Base-by-base conservation (phyloP, 2,329 filamentous ascomycete species). In the Arachnopeziza araneosa region DNA sequence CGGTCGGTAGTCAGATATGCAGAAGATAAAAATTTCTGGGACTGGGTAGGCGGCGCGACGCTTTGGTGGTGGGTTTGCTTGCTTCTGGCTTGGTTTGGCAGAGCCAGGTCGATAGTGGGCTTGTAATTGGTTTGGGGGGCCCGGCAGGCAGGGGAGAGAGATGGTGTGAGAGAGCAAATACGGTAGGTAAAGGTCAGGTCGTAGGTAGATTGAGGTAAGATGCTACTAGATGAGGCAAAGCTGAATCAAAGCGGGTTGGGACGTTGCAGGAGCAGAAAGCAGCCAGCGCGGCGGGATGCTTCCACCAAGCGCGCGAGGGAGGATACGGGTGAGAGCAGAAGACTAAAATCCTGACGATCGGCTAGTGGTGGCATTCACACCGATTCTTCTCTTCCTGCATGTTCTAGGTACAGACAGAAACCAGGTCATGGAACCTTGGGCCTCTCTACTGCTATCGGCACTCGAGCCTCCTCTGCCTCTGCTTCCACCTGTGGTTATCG, bases 1-100 rank as follows among this genome's bases (percentile, higher is more conserved):
- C 60, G 63, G 60, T 58, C 61, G 61, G 59, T 54, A 62, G 60
- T 61, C 24, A 64, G 63, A 66, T 66, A 64, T 63, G 61, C 65
- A 64, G 62, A 61, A 54, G 60, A 63, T 54, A 62, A 65, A 66
- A 66, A 62, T 51, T 60, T 58, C 60, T 63, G 50, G 63, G 55
- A 63, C 60, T 44, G 53, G 52, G 63, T 55, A 62, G 51, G 59
- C 63, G 57, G 56, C 60, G 56, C 60, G 56, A 52, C 59, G 30
- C 60, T 56, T 59, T 48, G 56, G 56, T 48, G 56, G 56, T 57
- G 56, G 63, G 54, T 56, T 61, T 21, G 44, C 49, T 55, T 58
- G 60, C 59, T 58, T 36, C 53, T 53, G n/a, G n/a, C n/a, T n/a
- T n/a, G n/a, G n/a, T n/a, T n/a, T n/a, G n/a, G n/a, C n/a, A n/a